Percentiles rank a stretch among this genome's conserved stretches.
Evolutionary conservation across 371 early-diverging fungal genomes (phyloP).

Genomic region (Haplosporangium sp.): DNA sequence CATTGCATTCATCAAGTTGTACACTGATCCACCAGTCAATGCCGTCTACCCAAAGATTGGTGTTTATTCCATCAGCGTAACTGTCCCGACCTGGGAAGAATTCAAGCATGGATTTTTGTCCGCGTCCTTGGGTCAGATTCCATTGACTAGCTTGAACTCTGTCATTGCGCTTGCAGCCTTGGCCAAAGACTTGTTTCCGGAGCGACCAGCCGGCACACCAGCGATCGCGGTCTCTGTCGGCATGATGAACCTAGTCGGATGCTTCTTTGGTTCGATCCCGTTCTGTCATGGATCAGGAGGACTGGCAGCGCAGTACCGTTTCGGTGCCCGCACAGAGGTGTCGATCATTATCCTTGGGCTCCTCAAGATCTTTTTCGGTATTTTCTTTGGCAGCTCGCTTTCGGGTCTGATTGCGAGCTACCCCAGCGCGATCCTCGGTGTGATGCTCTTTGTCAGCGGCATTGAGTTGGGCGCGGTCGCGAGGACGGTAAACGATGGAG

Average conservation of each 20-base stretch:
- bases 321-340: constrained; percentile 89
- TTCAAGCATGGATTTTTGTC: constrained; percentile 78
- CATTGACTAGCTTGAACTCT: constrained; percentile 85
- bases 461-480: constrained; percentile 81
- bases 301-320: constrained; percentile 92
- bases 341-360: constrained; percentile 82
- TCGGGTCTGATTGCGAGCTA: constrained; percentile 74
- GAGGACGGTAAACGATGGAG: constrained; percentile 64
- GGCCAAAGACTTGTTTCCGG: constrained; percentile 86
- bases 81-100: constrained; percentile 73
- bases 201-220: constrained; percentile 63
- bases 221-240: constrained; percentile 81
- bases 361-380: constrained; percentile 79
- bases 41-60: constrained; percentile 61
- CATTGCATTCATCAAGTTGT: constrained; percentile 67
- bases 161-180: constrained; percentile 84
- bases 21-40: constrained; percentile 33
- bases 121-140: constrained; percentile 91
- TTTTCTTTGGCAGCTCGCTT: constrained; percentile 85
- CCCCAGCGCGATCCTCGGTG: constrained; percentile 83
- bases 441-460: constrained; percentile 88
- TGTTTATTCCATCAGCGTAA: constrained; percentile 68
- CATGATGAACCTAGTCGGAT: constrained; percentile 85
- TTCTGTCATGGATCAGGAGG: constrained; percentile 92
- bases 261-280: constrained; percentile 90